Evolutionary conservation across 2,329 filamentous ascomycete species (phyloP), one percentile per base, ranked within the genome.

Genomic region (Penicillium vulpinum): DNA sequence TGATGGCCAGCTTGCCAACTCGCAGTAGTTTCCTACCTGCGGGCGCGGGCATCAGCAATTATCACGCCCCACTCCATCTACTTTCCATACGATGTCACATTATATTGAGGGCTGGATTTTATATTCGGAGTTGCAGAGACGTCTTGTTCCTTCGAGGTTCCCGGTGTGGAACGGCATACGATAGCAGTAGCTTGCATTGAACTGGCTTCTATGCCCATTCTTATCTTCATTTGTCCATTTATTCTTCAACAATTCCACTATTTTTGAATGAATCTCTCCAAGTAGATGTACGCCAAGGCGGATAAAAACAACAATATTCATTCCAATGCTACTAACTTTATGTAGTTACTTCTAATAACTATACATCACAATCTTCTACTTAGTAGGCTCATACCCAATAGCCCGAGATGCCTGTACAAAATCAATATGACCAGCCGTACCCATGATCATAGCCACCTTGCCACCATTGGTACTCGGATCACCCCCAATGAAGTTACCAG

Each of bases 401-500:
- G 65, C 58, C 43, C 54, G 57, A 10, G 59, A 16, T n/a, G 51
- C 43, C 51, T 56, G 51, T 33, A 67, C 64, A 56, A 58, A 68
- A 24, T 67, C 66, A 35, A 66, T 15, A 4, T 51, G 39, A 11
- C 61, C 64, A 51, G 45, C 57, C 2, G 57, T 26, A 2, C 35
- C 50, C 40, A 61, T 33, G 47, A 65, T 26, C 2, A 49, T 24
- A 16, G 4, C n/a, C 2, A 36, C 15, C 45, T 61, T 43, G 2
- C 68, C 69, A 28, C 65, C 64, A 5, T 58, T 65, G 11, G 60
- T 60, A 33, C 59, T 66, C 5, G 70, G 70, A 56, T 73, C 64
- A 13, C 35, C 38, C 5, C 70, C 70, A 36, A 89, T 70, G 63
- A 91, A 84, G 67, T 77, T 83, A 59, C 79, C 75, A 0, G 89